These are phyloP conservation scores for Suhomyces coccinellae DNA, from an alignment of 1,139 yeast genomes.

Conservation along the genomic window DNA sequence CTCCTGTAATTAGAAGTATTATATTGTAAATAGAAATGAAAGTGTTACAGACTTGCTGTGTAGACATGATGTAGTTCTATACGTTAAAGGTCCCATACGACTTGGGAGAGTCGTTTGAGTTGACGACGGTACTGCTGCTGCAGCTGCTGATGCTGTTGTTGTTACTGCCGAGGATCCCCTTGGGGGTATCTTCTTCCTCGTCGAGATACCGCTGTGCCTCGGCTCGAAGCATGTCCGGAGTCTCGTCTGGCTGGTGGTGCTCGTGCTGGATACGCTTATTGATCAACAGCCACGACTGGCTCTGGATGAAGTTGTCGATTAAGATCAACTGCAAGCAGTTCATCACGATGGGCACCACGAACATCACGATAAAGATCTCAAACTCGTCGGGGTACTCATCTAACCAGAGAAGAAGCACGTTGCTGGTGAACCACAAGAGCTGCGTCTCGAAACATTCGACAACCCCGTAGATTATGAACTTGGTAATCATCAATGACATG, in stretches of 20 bases:
- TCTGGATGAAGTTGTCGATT: constrained; percentile 83
- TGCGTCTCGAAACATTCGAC: constrained; percentile 43
- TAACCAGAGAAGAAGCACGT: constrained; percentile 67
- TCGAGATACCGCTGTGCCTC: constrained; percentile 10
- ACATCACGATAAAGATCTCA: constrained; percentile 84
- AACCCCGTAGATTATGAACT: constrained; percentile 47
- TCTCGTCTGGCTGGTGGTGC: constrained; percentile 15
- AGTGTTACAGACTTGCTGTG: constrained; percentile 4
- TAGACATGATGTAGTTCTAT: not conserved
- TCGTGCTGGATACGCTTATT: constrained; percentile 23
- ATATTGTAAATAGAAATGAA: constrained; percentile 6
- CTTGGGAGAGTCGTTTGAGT: constrained; percentile 4
- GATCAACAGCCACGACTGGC: constrained; percentile 31
- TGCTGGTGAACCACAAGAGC: constrained; percentile 47
- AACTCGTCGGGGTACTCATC: constrained; percentile 71
- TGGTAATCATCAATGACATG: constrained; percentile 61
- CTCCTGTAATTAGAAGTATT: constrained; percentile 1
- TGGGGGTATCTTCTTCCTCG: constrained; percentile 7
- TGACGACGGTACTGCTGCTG: constrained; percentile 1
- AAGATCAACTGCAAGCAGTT: constrained; percentile 85
- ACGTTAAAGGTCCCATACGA: constrained; percentile 7
- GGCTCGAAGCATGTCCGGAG: constrained; percentile 16
- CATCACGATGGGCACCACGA: constrained; percentile 75
- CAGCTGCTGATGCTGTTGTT: not conserved
- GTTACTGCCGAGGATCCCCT: not conserved